Conservation (phyloP, 768 basidiomycete genomes). For the Xerocomellus chrysenteron region DNA sequence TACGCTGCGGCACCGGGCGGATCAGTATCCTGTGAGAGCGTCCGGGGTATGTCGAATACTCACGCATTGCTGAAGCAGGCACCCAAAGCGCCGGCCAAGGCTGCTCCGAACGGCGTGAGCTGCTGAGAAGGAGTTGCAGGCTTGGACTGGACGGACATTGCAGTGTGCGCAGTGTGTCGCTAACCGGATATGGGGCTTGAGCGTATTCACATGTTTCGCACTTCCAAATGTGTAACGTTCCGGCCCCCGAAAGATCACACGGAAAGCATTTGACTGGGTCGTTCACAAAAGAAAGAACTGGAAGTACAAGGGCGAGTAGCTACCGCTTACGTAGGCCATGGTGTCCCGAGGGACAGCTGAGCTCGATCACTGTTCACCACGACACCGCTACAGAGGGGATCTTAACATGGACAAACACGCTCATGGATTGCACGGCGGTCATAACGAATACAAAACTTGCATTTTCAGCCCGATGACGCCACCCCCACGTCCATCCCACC, state of each 20-base stretch:
- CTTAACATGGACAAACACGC: slow-evolving; percentile 22
- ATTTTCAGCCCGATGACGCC: slow-evolving; percentile 64
- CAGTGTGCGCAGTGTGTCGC: background rate
- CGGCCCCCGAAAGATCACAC: too few relatives aligned
- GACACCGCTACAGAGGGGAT: slow-evolving; percentile 5
- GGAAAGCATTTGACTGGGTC: too few relatives aligned
- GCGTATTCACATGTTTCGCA: slow-evolving; percentile 2
- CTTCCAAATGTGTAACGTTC: too few relatives aligned
- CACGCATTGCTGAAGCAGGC: slow-evolving; percentile 93
- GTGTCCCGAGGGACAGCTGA: too few relatives aligned
- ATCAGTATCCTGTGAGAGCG: slow-evolving; percentile 10
- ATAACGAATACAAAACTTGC: slow-evolving; percentile 31
- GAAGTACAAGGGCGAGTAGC: too few relatives aligned
- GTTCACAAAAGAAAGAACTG: too few relatives aligned
- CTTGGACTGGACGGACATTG: slow-evolving; percentile 40
- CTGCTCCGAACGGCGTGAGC: slow-evolving; percentile 85
- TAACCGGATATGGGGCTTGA: background rate
- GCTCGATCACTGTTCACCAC: too few relatives aligned
- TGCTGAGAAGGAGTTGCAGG: slow-evolving; percentile 59
- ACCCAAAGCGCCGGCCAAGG: slow-evolving; percentile 89
- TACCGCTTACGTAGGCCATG: too few relatives aligned
- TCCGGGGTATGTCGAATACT: slow-evolving; percentile 33
- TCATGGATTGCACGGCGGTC: background rate
- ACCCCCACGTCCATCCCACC: slow-evolving; percentile 70
- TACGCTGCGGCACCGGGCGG: slow-evolving; percentile 45